These are phyloP conservation scores for Protomyces inouyei DNA, from an alignment of 1,139 yeast species.

Conservation along the genomic window DNA sequence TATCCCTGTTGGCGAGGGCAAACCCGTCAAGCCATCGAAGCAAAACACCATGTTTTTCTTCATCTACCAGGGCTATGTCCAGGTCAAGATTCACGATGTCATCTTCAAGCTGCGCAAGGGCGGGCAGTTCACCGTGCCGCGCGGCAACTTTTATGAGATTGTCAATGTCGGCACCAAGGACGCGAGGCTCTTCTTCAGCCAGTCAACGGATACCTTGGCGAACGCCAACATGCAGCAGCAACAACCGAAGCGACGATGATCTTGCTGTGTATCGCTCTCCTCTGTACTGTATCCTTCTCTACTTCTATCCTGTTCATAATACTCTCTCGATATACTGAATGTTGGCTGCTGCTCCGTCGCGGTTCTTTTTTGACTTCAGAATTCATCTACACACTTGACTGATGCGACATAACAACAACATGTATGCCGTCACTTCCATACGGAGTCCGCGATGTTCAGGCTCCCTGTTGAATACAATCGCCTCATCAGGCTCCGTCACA, in stretches of 20 bases:
- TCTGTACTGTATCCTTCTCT: background rate
- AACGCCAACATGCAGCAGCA: conserved; percentile 30
- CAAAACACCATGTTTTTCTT: conserved; percentile 69
- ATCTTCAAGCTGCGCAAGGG: conserved; percentile 64
- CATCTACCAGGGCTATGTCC: conserved; percentile 65
- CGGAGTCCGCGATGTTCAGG: background rate
- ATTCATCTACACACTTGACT: background rate
- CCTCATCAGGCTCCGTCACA: background rate
- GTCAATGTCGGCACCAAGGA: conserved; percentile 46
- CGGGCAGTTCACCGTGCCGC: conserved; percentile 76
- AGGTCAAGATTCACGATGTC: conserved; percentile 59
- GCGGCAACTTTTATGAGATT: conserved; percentile 40
- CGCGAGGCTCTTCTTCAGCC: conserved; percentile 72
- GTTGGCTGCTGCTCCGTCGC: background rate
- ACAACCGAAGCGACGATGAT: conserved; percentile 1
- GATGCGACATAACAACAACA: background rate
- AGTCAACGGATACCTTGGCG: conserved; percentile 47
- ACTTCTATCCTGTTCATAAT: background rate
- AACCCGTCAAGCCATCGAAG: conserved; percentile 59
- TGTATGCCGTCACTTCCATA: conserved; percentile 22
- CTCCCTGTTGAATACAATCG: background rate
- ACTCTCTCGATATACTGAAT: background rate
- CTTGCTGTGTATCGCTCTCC: background rate
- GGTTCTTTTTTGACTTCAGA: background rate
- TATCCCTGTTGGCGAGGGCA: conserved; percentile 54